A percentile compares a stretch with the other conserved stretches of the same genome.
Evolutionary conservation across 75 land plant species (phyloP).

Genomic region (Cryptomeria japonica): DNA sequence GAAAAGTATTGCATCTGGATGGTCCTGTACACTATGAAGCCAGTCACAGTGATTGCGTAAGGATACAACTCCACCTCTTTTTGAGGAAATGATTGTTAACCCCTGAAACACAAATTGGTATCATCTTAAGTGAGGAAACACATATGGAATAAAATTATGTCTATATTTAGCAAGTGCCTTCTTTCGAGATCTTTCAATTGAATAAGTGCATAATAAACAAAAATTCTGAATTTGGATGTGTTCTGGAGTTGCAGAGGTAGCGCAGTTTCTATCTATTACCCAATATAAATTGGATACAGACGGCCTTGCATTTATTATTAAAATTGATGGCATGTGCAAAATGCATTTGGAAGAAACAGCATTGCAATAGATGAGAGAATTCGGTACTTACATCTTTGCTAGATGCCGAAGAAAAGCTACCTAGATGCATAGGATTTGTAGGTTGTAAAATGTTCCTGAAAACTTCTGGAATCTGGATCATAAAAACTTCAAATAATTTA

Average conservation of each 20-base stretch:
- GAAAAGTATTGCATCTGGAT: constrained; percentile 72
- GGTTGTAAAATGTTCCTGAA: constrained; percentile 38
- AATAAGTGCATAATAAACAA: neutral
- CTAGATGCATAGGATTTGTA: constrained; percentile 42
- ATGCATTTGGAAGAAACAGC: neutral
- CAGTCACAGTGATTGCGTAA: constrained; percentile 50
- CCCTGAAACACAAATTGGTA: constrained; percentile 45
- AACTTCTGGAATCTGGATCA: constrained; percentile 52
- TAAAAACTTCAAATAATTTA: neutral
- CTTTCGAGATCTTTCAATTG: neutral
- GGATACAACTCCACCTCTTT: constrained; percentile 67
- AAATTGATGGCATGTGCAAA: neutral
- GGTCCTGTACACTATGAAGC: constrained; percentile 59
- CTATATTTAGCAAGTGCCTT: neutral
- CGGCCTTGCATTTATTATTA: neutral
- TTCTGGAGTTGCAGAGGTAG: neutral
- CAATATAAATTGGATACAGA: neutral
- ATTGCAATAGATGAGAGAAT: neutral
- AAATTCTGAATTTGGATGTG: neutral
- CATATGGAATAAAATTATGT: neutral
- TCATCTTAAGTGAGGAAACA: neutral
- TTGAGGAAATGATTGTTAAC: constrained; percentile 62
- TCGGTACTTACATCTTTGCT: constrained; percentile 53
- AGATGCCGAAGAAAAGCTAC: constrained; percentile 49
- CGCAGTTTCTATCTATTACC: neutral